Percentiles rank a stretch among this genome's conserved stretches.
phyloP scores from a whole-genome alignment of 805 yeast species.

The Starmerella vitae region DNA sequence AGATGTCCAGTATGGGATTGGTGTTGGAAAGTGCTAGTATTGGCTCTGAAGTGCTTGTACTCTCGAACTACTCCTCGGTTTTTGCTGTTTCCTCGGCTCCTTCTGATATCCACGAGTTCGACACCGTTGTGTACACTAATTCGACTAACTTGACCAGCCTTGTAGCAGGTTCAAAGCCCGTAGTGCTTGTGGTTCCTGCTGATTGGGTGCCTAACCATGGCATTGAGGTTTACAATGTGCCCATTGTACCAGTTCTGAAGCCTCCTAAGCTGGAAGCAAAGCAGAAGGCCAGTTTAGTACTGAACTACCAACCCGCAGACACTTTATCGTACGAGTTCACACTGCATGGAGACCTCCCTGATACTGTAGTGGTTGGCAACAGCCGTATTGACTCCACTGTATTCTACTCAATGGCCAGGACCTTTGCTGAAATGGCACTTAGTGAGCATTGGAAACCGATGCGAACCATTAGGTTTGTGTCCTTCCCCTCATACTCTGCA shows the following conservation, averaged over 20 bases:
- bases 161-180: slow-evolving; percentile 1
- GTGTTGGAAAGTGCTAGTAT: neutral
- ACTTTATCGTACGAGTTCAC: slow-evolving; percentile 3
- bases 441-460: slow-evolving; percentile 12
- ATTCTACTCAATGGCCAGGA: slow-evolving; percentile 4
- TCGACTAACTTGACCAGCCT: neutral
- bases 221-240: slow-evolving; percentile 4
- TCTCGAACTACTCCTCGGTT: neutral
- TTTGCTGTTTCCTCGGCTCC: neutral
- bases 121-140: neutral
- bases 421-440: neutral
- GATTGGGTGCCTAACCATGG: slow-evolving; percentile 13
- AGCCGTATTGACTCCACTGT: slow-evolving; percentile 5
- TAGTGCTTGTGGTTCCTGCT: slow-evolving; percentile 6
- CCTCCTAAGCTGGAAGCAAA: neutral
- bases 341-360: slow-evolving; percentile 7
- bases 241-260: slow-evolving; percentile 5
- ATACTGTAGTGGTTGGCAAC: slow-evolving; percentile 10
- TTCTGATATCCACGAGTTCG: neutral
- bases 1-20: neutral
- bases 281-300: neutral
- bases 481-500: slow-evolving; percentile 6
- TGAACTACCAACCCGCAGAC: neutral
- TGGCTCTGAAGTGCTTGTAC: neutral
- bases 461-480: slow-evolving; percentile 12